Conservation (phyloP, 2,329 filamentous ascomycete species). For the Paraphoma sp. region DNA sequence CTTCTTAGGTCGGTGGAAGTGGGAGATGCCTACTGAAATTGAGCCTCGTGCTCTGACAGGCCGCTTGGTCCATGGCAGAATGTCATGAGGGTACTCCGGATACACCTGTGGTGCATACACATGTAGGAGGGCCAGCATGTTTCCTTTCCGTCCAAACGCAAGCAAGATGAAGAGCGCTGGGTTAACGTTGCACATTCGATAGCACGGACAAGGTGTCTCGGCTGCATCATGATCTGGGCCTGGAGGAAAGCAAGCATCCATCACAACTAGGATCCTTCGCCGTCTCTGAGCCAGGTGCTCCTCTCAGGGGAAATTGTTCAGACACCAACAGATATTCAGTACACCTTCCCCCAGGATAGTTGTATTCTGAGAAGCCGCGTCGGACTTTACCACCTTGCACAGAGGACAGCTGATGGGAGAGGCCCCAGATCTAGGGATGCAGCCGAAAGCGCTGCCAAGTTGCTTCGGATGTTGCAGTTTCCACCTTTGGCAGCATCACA, state of each 20-base stretch:
- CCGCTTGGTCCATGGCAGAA: conserved; percentile 32
- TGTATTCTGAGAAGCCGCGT: background rate
- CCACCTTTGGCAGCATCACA: too few relatives aligned
- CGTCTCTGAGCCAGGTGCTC: conserved; percentile 8
- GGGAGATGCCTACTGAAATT: conserved; percentile 38
- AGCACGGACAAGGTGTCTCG: background rate
- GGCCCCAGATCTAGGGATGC: too few relatives aligned
- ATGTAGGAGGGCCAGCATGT: conserved; percentile 9
- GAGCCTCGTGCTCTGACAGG: conserved; percentile 28
- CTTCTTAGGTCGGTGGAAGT: conserved; percentile 31
- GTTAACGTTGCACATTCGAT: background rate
- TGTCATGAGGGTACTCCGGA: conserved; percentile 27
- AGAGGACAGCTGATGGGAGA: background rate
- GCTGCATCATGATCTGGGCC: conserved; percentile 1
- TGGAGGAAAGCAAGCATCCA: conserved; percentile 1
- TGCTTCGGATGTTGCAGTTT: too few relatives aligned
- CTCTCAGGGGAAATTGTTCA: conserved; percentile 11
- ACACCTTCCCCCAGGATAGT: background rate
- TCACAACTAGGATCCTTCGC: background rate
- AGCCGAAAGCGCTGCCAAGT: too few relatives aligned
- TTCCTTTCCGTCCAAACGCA: conserved; percentile 3
- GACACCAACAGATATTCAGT: conserved; percentile 16
- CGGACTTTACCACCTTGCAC: background rate
- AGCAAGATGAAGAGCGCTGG: background rate
- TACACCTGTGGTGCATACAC: conserved; percentile 15